Conservation (phyloP, 2,329 filamentous ascomycete genomes). For the Diplocarpon rosae region DNA sequence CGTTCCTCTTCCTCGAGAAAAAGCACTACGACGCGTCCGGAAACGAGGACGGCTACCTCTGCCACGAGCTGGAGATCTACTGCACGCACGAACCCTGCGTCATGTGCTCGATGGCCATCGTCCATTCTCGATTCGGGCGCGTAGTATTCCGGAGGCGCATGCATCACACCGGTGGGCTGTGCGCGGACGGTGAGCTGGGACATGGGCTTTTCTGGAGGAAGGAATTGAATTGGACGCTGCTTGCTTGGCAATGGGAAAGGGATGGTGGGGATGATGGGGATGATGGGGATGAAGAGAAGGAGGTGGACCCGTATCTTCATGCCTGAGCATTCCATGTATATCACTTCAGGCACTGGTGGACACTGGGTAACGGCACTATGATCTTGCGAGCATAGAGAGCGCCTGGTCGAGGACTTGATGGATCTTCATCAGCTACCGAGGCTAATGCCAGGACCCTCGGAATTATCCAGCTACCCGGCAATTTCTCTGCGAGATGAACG, state of each 20-base stretch:
- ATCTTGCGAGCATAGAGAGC: too few species aligned
- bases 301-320: conserved; percentile 1
- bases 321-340: conserved; percentile 40
- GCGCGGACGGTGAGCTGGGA: conserved; percentile 59
- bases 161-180: conserved; percentile 70
- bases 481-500: too few species aligned
- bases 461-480: too few species aligned
- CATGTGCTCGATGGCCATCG: conserved; percentile 92
- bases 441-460: too few species aligned
- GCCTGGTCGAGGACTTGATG: too few species aligned
- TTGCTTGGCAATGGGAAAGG: conserved; percentile 53
- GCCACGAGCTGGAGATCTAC: conserved; percentile 87
- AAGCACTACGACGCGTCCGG: conserved; percentile 47
- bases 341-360: too few species aligned
- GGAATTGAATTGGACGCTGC: conserved; percentile 77
- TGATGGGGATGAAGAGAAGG: background rate
- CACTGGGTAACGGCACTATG: too few species aligned
- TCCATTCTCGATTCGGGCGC: conserved; percentile 84
- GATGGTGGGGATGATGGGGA: background rate
- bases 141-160: conserved; percentile 74
- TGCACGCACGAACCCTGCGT: conserved; percentile 92
- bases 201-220: conserved; percentile 60
- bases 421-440: too few species aligned
- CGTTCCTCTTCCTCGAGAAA: conserved; percentile 56
- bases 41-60: conserved; percentile 73